Base-by-base conservation (phyloP, 176 grass and related monocot genomes). In the Echinochloa phyllopogon region DNA sequence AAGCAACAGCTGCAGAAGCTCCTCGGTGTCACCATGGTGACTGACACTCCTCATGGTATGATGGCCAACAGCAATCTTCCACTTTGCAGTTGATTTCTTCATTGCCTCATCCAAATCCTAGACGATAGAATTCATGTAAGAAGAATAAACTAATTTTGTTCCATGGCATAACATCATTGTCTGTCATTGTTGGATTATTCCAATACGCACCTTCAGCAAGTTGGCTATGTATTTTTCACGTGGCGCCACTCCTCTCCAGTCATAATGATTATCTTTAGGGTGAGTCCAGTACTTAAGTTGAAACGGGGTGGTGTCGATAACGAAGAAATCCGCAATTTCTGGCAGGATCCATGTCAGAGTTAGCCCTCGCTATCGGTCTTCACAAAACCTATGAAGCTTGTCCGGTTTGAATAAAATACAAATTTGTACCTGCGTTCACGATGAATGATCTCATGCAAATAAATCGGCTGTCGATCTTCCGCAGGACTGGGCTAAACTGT, bases 241-340 rank as follows among this genome's bases (percentile, higher is more conserved):
- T 50, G 96, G 91, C 38, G 93, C 72, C 6, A 98, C 86, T 29
- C 71, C 85, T 86, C 91, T 87, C 93, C 96, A 98, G 75, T 98
- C 93, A 37, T 95, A 95, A 33, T 75, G 71, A 50, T 88, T 4
- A 37, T 76, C 72, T 68, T 82, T 70, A 20, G 93, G 93, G 71
- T 85, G 59, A 27, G 61, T 90, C 93, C 96, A 98, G 42, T 98
- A 98, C 59, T 86, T 84, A 27, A 84, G 29, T 61, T 94, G 74
- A 81, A 95, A 92, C 0, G 96, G 96, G 38, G 91, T 83, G 5
- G 93, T 98, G 60, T 95, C 93, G 3, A 98, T 82, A 53, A 98
- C 88, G 83, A 95, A 95, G 82, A 98, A 95, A 42, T 98, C 89
- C n/a, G 83, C 93, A 16, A 94, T 88, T 73, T 88, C 93, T 98